Base-by-base conservation (phyloP, 352 stramenopile genomes). In the Globisporangium nagaii region DNA sequence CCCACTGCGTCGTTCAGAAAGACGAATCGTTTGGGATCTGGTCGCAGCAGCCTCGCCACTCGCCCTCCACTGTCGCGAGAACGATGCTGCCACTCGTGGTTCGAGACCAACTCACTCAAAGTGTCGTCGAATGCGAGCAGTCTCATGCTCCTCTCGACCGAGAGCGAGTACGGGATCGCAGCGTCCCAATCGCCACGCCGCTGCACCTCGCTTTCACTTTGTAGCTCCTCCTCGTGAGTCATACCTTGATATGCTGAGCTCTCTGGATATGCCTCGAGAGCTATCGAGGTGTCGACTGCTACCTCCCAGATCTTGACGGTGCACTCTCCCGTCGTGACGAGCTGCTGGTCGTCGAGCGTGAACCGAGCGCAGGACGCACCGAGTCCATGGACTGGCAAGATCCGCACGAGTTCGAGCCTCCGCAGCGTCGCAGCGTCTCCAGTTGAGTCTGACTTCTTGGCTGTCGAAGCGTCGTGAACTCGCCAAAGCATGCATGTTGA, bases 401-500 rank as follows among this genome's bases (percentile, higher is more conserved):
- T 55, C 22, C 60, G 49, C 8, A 77, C 8, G 5, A 83, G 63
- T 3, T n/a, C 60, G 2, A 83, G 52, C 1, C 8, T 19, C 27
- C 57, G 17, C 6, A n/a, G 12, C 3, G 22, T 17, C 39, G 22
- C 10, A 13, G 25, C 15, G n/a, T 13, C 8, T 11, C 13, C 15
- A 32, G 8, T 7, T 25, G 44, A 25, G 13, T 39, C 19, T 12
- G 12, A 22, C 22, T 28, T 15, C 9, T 40, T 39, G 9, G 24
- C 1, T 17, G 17, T 30, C 3, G 40, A 19, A 1, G 22, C 27
- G 4, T 25, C 2, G 0, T 25, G 22, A 9, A 86, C 45, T 48
- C 60, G 53, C 75, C 75, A 88, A 9, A 86, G 27, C 46, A 85
- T 80, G 17, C 75, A 86, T 1, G 70, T 83, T 1, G 78, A 88